Evolutionary conservation across 306 rosid species (phyloP).

Genomic region (Senna siamea): DNA sequence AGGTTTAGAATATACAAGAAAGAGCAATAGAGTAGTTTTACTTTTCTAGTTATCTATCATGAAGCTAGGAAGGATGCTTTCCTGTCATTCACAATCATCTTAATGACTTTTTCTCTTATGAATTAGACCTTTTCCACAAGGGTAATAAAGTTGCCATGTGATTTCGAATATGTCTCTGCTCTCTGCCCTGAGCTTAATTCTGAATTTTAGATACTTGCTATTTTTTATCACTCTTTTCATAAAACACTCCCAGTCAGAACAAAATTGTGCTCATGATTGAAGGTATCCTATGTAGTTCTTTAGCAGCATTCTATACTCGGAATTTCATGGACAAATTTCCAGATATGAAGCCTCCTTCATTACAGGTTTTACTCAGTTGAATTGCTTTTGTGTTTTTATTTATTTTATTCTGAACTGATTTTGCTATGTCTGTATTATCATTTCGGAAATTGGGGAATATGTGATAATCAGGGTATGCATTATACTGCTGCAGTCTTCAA

Average conservation of each 20-base stretch:
- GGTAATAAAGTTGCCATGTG: slow-evolving; percentile 17
- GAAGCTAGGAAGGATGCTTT: slow-evolving; percentile 32
- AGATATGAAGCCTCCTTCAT: slow-evolving; percentile 85
- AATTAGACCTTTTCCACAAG: slow-evolving; percentile 21
- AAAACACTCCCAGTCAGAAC: slow-evolving; percentile 23
- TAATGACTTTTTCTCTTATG: slow-evolving; percentile 16
- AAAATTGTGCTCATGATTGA: slow-evolving; percentile 34
- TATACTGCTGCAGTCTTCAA: slow-evolving; percentile 16
- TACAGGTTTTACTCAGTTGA: slow-evolving; percentile 69
- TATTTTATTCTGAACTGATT: slow-evolving; percentile 28
- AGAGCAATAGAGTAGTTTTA: slow-evolving; percentile 18
- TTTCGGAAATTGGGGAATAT: slow-evolving; percentile 14
- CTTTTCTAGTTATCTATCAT: slow-evolving; percentile 26
- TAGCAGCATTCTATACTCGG: slow-evolving; percentile 96
- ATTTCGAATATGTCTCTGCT: slow-evolving; percentile 10
- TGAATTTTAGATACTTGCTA: slow-evolving; percentile 11
- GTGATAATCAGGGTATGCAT: slow-evolving; percentile 25
- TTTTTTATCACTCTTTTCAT: slow-evolving; percentile 15
- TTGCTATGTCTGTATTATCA: slow-evolving; percentile 14
- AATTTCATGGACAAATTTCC: slow-evolving; percentile 76
- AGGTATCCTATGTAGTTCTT: slow-evolving; percentile 68
- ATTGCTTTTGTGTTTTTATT: slow-evolving; percentile 32
- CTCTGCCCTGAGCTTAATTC: not conserved
- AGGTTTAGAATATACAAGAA: too few relatives aligned
- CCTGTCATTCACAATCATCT: slow-evolving; percentile 12